Evolutionary conservation across 345 rosid species (phyloP).

Genomic region (Eutrema heterophyllum): DNA sequence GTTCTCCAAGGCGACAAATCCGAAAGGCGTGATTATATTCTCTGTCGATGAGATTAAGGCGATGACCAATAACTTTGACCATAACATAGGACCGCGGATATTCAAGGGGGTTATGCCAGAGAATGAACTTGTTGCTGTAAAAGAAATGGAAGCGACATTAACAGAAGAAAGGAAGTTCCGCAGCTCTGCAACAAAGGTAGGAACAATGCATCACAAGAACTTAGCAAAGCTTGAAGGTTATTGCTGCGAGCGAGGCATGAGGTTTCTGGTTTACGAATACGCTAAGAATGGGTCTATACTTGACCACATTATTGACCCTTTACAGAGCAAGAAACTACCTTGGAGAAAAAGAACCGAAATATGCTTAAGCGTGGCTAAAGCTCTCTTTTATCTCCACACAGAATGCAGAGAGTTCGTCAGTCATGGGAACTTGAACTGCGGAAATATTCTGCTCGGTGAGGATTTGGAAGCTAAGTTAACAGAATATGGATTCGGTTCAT

Average conservation of each 20-base stretch:
- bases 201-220: slow-evolving; percentile 76
- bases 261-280: slow-evolving; percentile 64
- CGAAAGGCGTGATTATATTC: slow-evolving; percentile 53
- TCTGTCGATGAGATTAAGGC: slow-evolving; percentile 59
- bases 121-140: slow-evolving; percentile 50
- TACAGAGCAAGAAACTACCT: slow-evolving; percentile 44
- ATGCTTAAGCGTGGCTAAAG: slow-evolving; percentile 58
- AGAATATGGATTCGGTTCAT: slow-evolving; percentile 54
- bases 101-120: slow-evolving; percentile 57
- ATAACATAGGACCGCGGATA: slow-evolving; percentile 49
- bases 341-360: slow-evolving; percentile 68
- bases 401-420: slow-evolving; percentile 71
- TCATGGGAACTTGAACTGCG: slow-evolving; percentile 75
- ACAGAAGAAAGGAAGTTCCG: slow-evolving; percentile 63
- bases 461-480: slow-evolving; percentile 58
- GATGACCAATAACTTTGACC: slow-evolving; percentile 49
- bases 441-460: slow-evolving; percentile 59
- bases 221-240: slow-evolving; percentile 68
- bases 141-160: slow-evolving; percentile 41
- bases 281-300: slow-evolving; percentile 55
- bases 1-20: slow-evolving; percentile 34
- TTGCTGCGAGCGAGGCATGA: slow-evolving; percentile 54
- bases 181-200: slow-evolving; percentile 55
- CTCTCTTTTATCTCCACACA: slow-evolving; percentile 63
- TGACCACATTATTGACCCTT: slow-evolving; percentile 48